A percentile compares a stretch with the other conserved stretches of the same genome.
Evolutionary conservation across 768 basidiomycete species (phyloP).

Genomic region (Tremella fuciformis): DNA sequence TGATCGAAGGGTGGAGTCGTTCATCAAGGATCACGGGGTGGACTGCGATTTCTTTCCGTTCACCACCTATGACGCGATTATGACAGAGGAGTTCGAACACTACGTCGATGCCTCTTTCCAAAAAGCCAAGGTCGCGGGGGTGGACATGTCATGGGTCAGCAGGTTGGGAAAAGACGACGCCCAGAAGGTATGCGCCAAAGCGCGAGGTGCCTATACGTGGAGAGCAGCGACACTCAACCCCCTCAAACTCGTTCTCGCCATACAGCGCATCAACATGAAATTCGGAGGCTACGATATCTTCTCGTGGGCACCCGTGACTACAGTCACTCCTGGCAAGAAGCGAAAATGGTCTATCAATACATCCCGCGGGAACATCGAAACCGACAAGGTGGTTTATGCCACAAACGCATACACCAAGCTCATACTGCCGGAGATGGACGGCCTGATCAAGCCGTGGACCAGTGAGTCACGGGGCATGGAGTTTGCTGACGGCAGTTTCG

Average conservation of each 20-base stretch:
- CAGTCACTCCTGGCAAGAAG: slow-evolving; percentile 13
- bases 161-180: slow-evolving; percentile 15
- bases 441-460: slow-evolving; percentile 28
- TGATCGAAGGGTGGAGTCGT: slow-evolving; percentile 66
- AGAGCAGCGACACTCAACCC: slow-evolving; percentile 36
- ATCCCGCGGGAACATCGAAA: slow-evolving; percentile 63
- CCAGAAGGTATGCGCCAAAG: slow-evolving; percentile 4
- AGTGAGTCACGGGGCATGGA: not conserved
- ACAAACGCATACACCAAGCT: slow-evolving; percentile 80
- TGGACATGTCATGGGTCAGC: slow-evolving; percentile 19
- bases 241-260: slow-evolving; percentile 28
- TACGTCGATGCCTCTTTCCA: slow-evolving; percentile 15
- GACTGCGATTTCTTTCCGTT: slow-evolving; percentile 46
- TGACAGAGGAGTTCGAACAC: slow-evolving; percentile 37
- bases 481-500: no score
- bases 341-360: slow-evolving; percentile 61
- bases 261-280: slow-evolving; percentile 20
- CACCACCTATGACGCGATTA: slow-evolving; percentile 36
- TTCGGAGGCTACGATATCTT: slow-evolving; percentile 29
- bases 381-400: slow-evolving; percentile 72
- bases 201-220: slow-evolving; percentile 24
- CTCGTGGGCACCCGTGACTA: slow-evolving; percentile 45
- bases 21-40: slow-evolving; percentile 35
- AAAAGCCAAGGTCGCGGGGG: slow-evolving; percentile 6
- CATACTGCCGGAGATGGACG: slow-evolving; percentile 65